Base-by-base conservation (phyloP, 208 protist species). In the Zelonia costaricensis region DNA sequence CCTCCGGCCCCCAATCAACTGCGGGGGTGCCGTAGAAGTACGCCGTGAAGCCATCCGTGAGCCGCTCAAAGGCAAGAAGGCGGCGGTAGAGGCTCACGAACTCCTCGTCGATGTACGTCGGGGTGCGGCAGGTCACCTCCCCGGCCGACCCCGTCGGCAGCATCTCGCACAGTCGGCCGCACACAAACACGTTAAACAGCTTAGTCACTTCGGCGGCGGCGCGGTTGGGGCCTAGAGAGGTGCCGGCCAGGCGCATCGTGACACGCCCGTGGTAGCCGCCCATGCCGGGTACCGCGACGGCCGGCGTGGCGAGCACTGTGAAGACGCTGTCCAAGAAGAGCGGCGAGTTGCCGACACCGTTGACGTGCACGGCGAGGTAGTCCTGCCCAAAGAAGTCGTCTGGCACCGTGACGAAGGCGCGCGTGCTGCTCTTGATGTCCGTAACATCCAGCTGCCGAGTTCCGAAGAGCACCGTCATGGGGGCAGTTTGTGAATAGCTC, bases 21-120 rank as follows among this genome's bases (percentile, higher is more conserved):
- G n/a, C n/a, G n/a, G n/a, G n/a, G n/a, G n/a, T n/a, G n/a, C n/a
- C n/a, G n/a, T n/a, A n/a, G n/a, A 53, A 28, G 45, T 69, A 35
- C 33, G 53, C 43, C 0, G 13, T 12, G 33, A 70, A 82, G 22
- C 76, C 76, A 0, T 28, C 31, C 0, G n/a, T 48, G 3, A 82
- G 2, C 9, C 5, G 22, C 9, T 49, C 35, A 30, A 78, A 82
- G 15, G 38, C 23, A 1, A 77, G 60, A 2, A 51, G 61, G 0
- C 43, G 49, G 7, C 58, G 58, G 51, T 74, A 56, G 13, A 7
- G 48, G 8, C 33, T 28, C 18, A 78, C 52, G 6, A 82, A 22
- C 35, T 62, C 62, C 35, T 71, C 66, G 33, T 77, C 69, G 43
- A 76, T 72, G 68, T 82, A 78, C 5, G 58, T 31, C 2, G 76